Conservation (phyloP, 305 asterid species). For the Rubia occidens region DNA sequence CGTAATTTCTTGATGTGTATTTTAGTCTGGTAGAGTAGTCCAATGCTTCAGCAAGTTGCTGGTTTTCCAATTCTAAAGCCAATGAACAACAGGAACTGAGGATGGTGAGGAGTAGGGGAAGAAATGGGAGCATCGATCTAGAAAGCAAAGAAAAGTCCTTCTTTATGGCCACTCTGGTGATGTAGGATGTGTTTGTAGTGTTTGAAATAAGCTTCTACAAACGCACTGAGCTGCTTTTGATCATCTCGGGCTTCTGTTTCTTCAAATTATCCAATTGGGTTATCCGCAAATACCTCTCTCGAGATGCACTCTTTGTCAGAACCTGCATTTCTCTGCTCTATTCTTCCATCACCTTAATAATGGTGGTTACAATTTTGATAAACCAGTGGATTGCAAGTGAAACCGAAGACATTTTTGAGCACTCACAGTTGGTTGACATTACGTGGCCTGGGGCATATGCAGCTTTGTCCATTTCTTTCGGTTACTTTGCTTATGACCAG, state of each 20-base stretch:
- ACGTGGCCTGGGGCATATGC: conserved; percentile 75
- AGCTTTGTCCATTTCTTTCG: conserved; percentile 70
- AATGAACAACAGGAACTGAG: background rate
- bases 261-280: conserved; percentile 64
- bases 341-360: conserved; percentile 58
- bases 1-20: too few relatives aligned
- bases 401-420: conserved; percentile 52
- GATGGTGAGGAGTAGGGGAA: conserved; percentile 20
- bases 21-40: background rate
- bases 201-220: conserved; percentile 63
- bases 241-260: conserved; percentile 48
- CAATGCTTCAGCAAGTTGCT: background rate
- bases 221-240: conserved; percentile 50
- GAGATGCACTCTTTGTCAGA: conserved; percentile 69
- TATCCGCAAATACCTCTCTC: conserved; percentile 45
- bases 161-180: conserved; percentile 63
- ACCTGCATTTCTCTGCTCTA: conserved; percentile 85
- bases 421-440: conserved; percentile 40
- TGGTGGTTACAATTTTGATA: conserved; percentile 47
- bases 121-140: background rate
- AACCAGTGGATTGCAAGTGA: conserved; percentile 41
- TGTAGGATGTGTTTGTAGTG: conserved; percentile 66
- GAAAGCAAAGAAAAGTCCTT: conserved; percentile 37
- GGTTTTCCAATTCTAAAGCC: background rate
- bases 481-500: conserved; percentile 94